Evolutionary conservation across 495 filamentous ascomycete genomes (phyloP).

Genomic region (Jackrogersella minutella): DNA sequence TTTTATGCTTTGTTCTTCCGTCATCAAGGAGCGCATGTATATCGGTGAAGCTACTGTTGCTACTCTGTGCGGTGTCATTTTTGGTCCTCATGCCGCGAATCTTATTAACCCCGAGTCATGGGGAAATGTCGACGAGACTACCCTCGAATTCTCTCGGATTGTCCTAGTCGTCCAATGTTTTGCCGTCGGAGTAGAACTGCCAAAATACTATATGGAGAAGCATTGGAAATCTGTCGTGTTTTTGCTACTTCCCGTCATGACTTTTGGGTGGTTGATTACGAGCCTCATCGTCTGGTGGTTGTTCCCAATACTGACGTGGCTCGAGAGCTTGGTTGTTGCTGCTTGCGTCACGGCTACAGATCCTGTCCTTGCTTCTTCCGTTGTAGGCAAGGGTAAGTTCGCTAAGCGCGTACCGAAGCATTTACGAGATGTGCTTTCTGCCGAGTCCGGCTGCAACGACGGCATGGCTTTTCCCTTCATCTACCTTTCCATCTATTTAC

Average conservation of each 20-base stretch:
- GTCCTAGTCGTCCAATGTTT: constrained; percentile 99
- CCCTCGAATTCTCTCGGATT: constrained; percentile 95
- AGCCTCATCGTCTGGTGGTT: constrained; percentile 98
- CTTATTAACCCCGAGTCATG: constrained; percentile 85
- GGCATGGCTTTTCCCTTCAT: constrained; percentile 99
- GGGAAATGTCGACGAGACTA: constrained; percentile 95
- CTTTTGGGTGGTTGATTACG: constrained; percentile 93
- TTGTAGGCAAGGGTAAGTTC: constrained; percentile 99
- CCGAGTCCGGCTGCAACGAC: constrained; percentile 99
- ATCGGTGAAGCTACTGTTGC: constrained; percentile 98
- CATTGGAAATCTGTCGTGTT: constrained; percentile 95
- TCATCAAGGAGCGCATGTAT: constrained; percentile 98
- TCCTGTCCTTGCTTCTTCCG: constrained; percentile 95
- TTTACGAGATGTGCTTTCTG: constrained; percentile 92
- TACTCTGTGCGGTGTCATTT: constrained; percentile 95
- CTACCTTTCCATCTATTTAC: constrained; percentile 89
- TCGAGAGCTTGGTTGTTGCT: constrained; percentile 84
- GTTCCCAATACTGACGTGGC: constrained; percentile 81
- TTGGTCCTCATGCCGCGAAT: constrained; percentile 93
- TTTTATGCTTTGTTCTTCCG: constrained; percentile 97
- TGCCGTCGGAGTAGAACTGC: constrained; percentile 97
- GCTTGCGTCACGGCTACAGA: constrained; percentile 98
- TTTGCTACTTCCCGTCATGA: constrained; percentile 94
- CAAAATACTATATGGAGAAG: constrained; percentile 95
- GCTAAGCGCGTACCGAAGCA: constrained; percentile 97